Evolutionary conservation across 169 alveolate species (phyloP), one percentile per base, ranked within the genome.

Genomic region (Babesia ovata): DNA sequence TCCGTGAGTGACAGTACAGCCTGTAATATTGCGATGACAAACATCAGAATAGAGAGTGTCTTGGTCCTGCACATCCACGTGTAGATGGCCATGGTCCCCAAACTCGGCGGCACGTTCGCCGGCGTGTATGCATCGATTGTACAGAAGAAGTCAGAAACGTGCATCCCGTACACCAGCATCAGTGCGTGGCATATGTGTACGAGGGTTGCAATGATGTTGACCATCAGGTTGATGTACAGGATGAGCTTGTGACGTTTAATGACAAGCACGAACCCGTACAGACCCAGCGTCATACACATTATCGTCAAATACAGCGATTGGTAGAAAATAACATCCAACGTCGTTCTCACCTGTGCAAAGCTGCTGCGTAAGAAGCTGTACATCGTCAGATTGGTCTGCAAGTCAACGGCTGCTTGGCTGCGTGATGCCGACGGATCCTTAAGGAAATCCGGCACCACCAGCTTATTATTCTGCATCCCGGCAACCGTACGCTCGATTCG

Each of bases 21-120:
- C 46, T 42, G 65, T 17, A 76, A 39, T 54, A 56, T 39, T 8
- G 56, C 33, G 19, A 76, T 22, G 21, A 52, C 58, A 26, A 56
- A 39, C 26, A 52, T 8, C 44, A 59, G 17, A n/a, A 29, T 56
- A 39, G 12, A 69, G 11, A 76, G 45, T 8, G 53, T 3, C 63
- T 56, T 66, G 48, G 57, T 16, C 24, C 73, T 57, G 71, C 86
- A 76, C 49, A 67, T 42, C 71, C 73, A 66, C 54, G 72, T 24
- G 59, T n/a, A 65, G 14, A 76, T 49, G 13, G 86, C 79, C 50
- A 52, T 46, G 21, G 86, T 42, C 28, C 67, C 86, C 62, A 76
- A 65, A 39, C 26, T 58, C 36, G 46, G 57, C 44, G 54, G 52
- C 12, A 11, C 45, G 4, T 21, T 45, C 12, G 63, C 79, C 8